Evolutionary conservation across 2,329 filamentous ascomycete species (phyloP).

Genomic region (Penicillium sp.): DNA sequence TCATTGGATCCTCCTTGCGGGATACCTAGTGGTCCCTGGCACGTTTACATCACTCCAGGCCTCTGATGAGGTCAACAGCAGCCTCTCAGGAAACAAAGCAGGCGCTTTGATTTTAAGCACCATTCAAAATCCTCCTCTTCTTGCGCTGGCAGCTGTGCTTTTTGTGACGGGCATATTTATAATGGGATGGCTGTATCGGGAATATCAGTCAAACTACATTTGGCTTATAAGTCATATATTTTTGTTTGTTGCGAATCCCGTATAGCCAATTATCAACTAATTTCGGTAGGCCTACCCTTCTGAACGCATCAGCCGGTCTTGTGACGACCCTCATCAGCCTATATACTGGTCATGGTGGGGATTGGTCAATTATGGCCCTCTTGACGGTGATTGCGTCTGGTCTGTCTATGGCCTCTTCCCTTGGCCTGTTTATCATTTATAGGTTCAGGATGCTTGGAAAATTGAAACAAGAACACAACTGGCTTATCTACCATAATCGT

Average conservation of each 20-base stretch:
- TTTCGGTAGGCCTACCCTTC: constrained; percentile 31
- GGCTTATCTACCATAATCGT: background rate
- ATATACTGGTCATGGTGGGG: constrained; percentile 50
- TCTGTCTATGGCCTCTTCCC: constrained; percentile 20
- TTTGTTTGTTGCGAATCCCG: constrained; percentile 48
- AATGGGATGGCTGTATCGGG: constrained; percentile 47
- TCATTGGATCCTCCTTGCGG: constrained; percentile 54
- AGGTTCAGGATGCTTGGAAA: background rate
- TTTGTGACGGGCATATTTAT: constrained; percentile 45
- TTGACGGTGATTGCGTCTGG: constrained; percentile 40
- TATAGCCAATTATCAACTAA: background rate
- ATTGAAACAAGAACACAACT: background rate
- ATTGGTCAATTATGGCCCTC: constrained; percentile 47
- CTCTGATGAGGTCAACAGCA: constrained; percentile 26
- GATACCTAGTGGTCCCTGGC: constrained; percentile 44
- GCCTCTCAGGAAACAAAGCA: constrained; percentile 28
- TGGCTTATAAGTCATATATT: constrained; percentile 58
- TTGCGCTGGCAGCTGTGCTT: constrained; percentile 48
- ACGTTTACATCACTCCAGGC: constrained; percentile 9
- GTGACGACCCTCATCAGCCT: constrained; percentile 53
- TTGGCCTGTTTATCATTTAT: background rate
- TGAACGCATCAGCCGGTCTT: constrained; percentile 54
- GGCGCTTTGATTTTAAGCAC: constrained; percentile 33
- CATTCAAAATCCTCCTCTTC: constrained; percentile 41
- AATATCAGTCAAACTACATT: constrained; percentile 53